These are phyloP conservation scores for Castanea mollissima DNA, from an alignment of 306 rosid genomes.

Conservation along the genomic window DNA sequence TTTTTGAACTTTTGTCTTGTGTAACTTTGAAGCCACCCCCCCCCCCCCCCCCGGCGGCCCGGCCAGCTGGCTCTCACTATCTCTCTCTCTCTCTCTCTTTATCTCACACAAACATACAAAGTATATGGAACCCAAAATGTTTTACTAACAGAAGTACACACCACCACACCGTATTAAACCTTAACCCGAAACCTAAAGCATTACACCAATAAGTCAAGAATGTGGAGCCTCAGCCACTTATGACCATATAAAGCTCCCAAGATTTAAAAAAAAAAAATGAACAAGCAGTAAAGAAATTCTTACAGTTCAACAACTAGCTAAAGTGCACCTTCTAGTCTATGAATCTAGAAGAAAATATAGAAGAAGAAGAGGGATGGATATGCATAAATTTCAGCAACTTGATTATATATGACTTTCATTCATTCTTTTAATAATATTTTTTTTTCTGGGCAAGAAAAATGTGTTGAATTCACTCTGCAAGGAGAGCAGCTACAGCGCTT, in stretches of 20 bases:
- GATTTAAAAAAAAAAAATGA: not conserved
- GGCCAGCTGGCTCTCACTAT: too few species aligned
- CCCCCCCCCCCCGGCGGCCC: not conserved
- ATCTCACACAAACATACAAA: not conserved
- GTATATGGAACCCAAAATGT: not conserved
- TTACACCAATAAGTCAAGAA: not conserved
- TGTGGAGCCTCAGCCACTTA: not conserved
- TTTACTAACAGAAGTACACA: not conserved
- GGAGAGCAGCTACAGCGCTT: conserved; percentile 1
- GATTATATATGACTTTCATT: conserved; percentile 23
- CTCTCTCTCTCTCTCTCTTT: not conserved
- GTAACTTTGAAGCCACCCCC: not conserved
- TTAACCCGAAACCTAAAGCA: not conserved
- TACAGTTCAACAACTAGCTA: not conserved
- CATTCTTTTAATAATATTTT: conserved; percentile 31
- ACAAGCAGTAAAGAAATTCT: not conserved
- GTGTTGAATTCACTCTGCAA: conserved; percentile 7
- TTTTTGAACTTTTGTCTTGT: not conserved
- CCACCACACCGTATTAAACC: not conserved
- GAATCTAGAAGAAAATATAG: not conserved
- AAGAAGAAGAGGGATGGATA: not conserved
- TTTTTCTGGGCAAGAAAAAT: conserved; percentile 26
- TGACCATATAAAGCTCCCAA: not conserved
- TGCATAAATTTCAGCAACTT: not conserved
- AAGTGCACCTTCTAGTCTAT: not conserved